These are phyloP conservation scores for Trifolium dubium DNA, from an alignment of 306 rosid genomes.

Conservation along the genomic window DNA sequence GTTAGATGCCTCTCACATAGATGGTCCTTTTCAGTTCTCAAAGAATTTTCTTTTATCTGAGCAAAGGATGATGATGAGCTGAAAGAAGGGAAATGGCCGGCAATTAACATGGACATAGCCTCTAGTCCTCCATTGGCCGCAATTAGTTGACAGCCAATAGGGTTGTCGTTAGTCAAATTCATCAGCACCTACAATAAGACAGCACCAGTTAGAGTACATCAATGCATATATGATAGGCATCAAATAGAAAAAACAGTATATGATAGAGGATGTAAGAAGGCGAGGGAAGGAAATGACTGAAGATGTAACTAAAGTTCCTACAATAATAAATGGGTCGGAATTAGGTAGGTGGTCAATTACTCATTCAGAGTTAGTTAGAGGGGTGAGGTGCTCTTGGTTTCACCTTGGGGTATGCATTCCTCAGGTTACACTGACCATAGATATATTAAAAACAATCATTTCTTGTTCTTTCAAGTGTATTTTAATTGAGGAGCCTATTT, in stretches of 20 bases:
- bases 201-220: slow-evolving; percentile 21
- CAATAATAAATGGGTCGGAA: not conserved
- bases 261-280: not conserved
- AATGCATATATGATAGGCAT: slow-evolving; percentile 1
- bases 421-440: too few species aligned
- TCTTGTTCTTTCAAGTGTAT: not conserved
- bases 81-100: slow-evolving; percentile 86
- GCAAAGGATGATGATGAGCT: slow-evolving; percentile 58
- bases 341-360: slow-evolving; percentile 1
- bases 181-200: slow-evolving; percentile 79
- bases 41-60: slow-evolving; percentile 49
- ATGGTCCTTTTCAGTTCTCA: slow-evolving; percentile 45
- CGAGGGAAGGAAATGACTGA: not conserved
- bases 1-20: slow-evolving; percentile 64
- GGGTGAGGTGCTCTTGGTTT: not conserved
- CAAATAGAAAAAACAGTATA: not conserved
- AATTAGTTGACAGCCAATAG: slow-evolving; percentile 89
- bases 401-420: not conserved
- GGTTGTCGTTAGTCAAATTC: slow-evolving; percentile 97
- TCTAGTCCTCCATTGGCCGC: slow-evolving; percentile 89
- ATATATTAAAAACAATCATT: too few species aligned
- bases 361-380: slow-evolving; percentile 1
- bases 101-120: slow-evolving; percentile 86
- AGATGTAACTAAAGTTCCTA: not conserved
- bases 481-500: not conserved